A percentile compares a stretch with the other conserved stretches of the same genome.
Evolutionary conservation across 2,329 filamentous ascomycete species (phyloP).

Genomic region (Penicillium sp.): DNA sequence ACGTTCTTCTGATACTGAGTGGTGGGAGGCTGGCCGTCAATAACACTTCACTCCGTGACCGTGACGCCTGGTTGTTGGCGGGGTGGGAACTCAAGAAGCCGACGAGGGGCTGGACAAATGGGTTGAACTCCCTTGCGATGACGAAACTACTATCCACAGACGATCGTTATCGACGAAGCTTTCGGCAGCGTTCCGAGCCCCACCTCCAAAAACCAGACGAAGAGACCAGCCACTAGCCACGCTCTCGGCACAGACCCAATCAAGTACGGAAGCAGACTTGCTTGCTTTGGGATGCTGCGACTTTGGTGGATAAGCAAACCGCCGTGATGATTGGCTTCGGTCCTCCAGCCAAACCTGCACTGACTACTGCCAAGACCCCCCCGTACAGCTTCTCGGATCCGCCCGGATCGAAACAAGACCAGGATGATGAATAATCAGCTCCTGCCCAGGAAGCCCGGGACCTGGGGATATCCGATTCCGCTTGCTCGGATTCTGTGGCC

Average conservation of each 20-base stretch:
- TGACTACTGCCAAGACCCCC: background rate
- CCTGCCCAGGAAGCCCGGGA: background rate
- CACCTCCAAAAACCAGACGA: background rate
- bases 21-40: constrained; percentile 30
- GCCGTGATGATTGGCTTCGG: background rate
- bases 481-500: background rate
- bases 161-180: background rate
- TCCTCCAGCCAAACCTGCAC: background rate
- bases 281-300: background rate
- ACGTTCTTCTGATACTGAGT: background rate
- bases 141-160: background rate
- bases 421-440: background rate
- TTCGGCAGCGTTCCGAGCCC: background rate
- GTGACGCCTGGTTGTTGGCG: background rate
- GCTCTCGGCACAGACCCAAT: background rate
- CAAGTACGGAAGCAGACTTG: background rate
- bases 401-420: background rate
- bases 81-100: constrained; percentile 5
- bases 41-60: constrained; percentile 18
- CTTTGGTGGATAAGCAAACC: background rate
- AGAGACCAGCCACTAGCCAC: no score
- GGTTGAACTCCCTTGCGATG: no score
- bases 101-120: background rate
- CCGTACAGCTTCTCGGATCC: background rate
- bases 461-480: background rate